Evolutionary conservation across 371 early-diverging fungal species (phyloP), one percentile per base, ranked within the genome.

Genomic region (Nematocida major): DNA sequence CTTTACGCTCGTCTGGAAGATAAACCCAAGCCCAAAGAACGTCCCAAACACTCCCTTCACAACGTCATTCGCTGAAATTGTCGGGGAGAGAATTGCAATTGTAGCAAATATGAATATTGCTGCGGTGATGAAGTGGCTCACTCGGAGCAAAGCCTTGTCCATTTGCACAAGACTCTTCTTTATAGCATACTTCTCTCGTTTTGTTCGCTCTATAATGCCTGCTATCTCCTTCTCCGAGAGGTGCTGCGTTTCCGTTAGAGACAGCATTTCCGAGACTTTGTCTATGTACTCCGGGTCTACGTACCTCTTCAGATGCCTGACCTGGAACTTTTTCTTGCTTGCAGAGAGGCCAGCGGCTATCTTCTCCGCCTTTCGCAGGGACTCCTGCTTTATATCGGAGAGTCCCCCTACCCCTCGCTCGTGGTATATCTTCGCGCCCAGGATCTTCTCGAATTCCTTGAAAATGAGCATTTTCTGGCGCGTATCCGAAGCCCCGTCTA

Each of bases 21-120:
- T 79, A 54, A 85, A 69, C 36, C 78, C 81, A 42, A 82, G 76
- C 24, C 86, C 86, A 76, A 84, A 82, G 9, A 85, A 76, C 24
- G 84, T 80, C 22, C 82, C 81, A 26, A 81, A 42, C 4, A 84
- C 49, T 9, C 80, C 81, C 50, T 69, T 68, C 18, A 59, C 62
- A 3, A 70, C 77, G 40, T 79, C 79, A 28, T 81, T 70, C 47
- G 67, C 65, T 2, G 79, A 24, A 43, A 79, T 61, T n/a, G 76
- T 39, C 11, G 70, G 5, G 4, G 67, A n/a, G 15, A 82, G 32
- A 43, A 80, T 51, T 18, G 68, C 61, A 39, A 73, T 81, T 2
- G 80, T 28, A 22, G 81, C 34, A 45, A 80, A 77, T 1, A 81
- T 26, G 40, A 70, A 38, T 47, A 81, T 50, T 26, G 78, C n/a